Conservation (phyloP, 1,284 basidiomycete species). For the Tremellales sp. region DNA sequence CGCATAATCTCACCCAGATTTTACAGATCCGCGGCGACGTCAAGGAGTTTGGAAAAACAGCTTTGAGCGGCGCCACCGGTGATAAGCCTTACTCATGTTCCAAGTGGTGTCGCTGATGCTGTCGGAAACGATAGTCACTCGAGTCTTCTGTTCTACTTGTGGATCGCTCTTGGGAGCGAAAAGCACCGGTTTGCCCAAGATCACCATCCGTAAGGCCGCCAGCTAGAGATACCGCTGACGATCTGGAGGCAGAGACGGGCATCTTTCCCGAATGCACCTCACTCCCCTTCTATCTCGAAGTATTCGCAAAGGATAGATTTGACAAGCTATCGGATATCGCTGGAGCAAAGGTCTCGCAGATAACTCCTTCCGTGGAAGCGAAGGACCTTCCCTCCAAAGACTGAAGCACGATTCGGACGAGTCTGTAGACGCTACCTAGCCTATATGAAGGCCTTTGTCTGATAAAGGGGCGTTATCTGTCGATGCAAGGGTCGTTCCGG, state of each 20-base stretch:
- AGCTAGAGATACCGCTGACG: neutral
- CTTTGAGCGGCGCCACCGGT: conserved; percentile 17
- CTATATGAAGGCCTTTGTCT: too few relatives aligned
- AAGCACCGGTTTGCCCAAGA: conserved; percentile 22
- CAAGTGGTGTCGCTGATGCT: neutral
- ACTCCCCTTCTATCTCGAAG: conserved; percentile 25
- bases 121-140: conserved; percentile 11
- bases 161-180: conserved; percentile 25
- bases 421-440: too few relatives aligned
- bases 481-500: too few relatives aligned
- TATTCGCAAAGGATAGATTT: conserved; percentile 30
- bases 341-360: too few relatives aligned
- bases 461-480: too few relatives aligned
- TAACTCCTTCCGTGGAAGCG: too few relatives aligned
- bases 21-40: conserved; percentile 19
- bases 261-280: conserved; percentile 19
- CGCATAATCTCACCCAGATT: too few relatives aligned
- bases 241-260: conserved; percentile 16
- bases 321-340: conserved; percentile 13
- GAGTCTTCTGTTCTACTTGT: conserved; percentile 27
- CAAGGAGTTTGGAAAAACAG: conserved; percentile 23
- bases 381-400: too few relatives aligned
- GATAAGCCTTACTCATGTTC: neutral
- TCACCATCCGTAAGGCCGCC: conserved; percentile 19
- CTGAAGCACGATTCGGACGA: too few relatives aligned